Base-by-base conservation (phyloP, 2,329 filamentous ascomycete species). In the Boeremia exigua region DNA sequence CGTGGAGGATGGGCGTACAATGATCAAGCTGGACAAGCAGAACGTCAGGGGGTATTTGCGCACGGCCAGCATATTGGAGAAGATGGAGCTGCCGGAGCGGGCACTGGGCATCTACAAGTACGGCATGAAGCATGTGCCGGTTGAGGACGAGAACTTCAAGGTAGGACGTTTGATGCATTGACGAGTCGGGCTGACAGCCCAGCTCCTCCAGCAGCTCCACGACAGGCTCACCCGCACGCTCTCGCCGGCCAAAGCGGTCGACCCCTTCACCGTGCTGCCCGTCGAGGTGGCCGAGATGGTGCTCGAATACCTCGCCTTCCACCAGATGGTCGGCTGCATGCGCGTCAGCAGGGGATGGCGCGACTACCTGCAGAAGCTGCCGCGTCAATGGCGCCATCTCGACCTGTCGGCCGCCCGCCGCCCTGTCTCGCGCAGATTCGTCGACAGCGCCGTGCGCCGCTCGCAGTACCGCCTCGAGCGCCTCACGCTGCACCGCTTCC, bases 31-130 rank as follows among this genome's bases (percentile, higher is more conserved):
- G 14, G 72, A 81, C 42, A 79, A 78, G 50, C 74, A 77, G 19
- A 80, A 85, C 69, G 77, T 81, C n/a, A 80, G 80, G 54, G 85
- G 84, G 8, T 87, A 87, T 66, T 67, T 87, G 27, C 81, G 84
- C 48, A 82, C 81, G 25, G 84, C 79, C 2, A 81, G 80, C 53
- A 63, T 80, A 7, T 67, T 82, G 11, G 68, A 77, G 45, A 79
- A 78, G 55, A 79, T 82, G 72, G 76, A 78, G 10, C 85, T 83
- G 64, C 68, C 74, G 2, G 77, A 80, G n/a, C 80, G 79, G 23
- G 86, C 86, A 6, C 63, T 84, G 11, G 78, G 81, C 10, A 80
- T 86, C 23, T 87, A 86, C 70, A 77, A 80, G 25, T 82, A 84
- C 65, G 86, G 83, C n/a, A 72, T 87, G 60, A 82, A 81, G 57